Evolutionary conservation across 768 basidiomycete species (phyloP).

Genomic region (Dioszegia crocea): DNA sequence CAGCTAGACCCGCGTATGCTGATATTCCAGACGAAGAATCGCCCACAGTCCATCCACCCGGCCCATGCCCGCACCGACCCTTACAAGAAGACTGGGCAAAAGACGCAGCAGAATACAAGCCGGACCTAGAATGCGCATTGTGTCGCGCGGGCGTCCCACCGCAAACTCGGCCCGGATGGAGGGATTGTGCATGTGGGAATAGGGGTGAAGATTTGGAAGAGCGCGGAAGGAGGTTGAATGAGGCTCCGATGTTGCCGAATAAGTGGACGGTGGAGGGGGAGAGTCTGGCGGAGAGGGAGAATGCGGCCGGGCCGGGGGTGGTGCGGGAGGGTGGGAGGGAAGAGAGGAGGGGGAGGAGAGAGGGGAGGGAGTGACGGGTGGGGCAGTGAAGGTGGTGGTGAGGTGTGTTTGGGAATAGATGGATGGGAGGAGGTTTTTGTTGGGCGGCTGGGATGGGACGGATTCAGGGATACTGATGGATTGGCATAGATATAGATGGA

Average conservation of each 20-base stretch:
- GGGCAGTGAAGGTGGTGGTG: not conserved
- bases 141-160: slow-evolving; percentile 8
- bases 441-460: too few species aligned
- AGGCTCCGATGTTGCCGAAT: slow-evolving; percentile 7
- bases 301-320: not conserved
- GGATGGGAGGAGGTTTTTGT: not conserved
- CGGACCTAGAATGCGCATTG: slow-evolving; percentile 7
- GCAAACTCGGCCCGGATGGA: slow-evolving; percentile 17
- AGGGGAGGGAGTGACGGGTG: not conserved
- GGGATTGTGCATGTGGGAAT: slow-evolving; percentile 22
- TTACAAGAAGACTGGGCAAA: slow-evolving; percentile 10
- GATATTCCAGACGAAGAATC: slow-evolving; percentile 3
- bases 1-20: not conserved
- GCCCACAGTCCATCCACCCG: not conserved
- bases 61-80: slow-evolving; percentile 7
- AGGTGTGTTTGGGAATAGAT: not conserved
- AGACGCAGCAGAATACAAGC: slow-evolving; percentile 8
- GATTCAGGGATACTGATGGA: too few species aligned
- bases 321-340: not conserved
- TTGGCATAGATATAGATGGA: too few species aligned
- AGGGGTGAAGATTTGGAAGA: slow-evolving; percentile 19
- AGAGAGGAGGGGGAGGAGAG: not conserved
- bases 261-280: slow-evolving; percentile 4
- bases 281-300: slow-evolving; percentile 9
- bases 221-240: slow-evolving; percentile 12